Conservation (phyloP, 75 land plant genomes). For the Cryptomeria japonica region DNA sequence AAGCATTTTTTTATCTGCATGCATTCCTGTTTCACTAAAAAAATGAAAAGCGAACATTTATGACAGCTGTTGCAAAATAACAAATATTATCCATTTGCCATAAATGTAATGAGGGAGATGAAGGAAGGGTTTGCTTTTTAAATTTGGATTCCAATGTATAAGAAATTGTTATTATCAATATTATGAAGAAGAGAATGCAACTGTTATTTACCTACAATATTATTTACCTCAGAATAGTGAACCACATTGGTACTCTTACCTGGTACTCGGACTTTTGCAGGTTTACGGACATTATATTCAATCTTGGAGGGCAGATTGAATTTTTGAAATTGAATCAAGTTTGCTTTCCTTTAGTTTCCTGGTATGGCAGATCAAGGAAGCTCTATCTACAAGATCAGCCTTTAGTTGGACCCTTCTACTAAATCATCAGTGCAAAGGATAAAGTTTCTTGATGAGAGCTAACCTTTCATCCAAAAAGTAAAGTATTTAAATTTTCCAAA, state of each 20-base stretch:
- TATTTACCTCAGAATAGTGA: too few species aligned
- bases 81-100: too few species aligned
- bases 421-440: not conserved
- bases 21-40: too few species aligned
- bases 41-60: too few species aligned
- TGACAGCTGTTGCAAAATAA: too few species aligned
- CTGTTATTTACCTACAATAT: too few species aligned
- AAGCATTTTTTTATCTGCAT: too few species aligned
- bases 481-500: not conserved
- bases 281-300: not conserved
- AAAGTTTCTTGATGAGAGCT: not conserved
- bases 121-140: too few species aligned
- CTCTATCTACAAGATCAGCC: not conserved
- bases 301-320: not conserved
- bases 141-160: too few species aligned
- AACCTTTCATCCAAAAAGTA: not conserved
- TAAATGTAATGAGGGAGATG: too few species aligned
- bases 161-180: too few species aligned
- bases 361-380: not conserved
- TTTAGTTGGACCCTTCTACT: not conserved
- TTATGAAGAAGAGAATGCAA: too few species aligned
- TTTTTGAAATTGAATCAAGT: not conserved
- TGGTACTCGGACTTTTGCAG: not conserved
- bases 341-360: not conserved
- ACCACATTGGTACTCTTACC: not conserved